Percentiles rank a stretch among this genome's conserved stretches.
These are phyloP conservation scores for Crataegus laevigata DNA, from an alignment of 306 rosid genomes.

Conservation along the genomic window DNA sequence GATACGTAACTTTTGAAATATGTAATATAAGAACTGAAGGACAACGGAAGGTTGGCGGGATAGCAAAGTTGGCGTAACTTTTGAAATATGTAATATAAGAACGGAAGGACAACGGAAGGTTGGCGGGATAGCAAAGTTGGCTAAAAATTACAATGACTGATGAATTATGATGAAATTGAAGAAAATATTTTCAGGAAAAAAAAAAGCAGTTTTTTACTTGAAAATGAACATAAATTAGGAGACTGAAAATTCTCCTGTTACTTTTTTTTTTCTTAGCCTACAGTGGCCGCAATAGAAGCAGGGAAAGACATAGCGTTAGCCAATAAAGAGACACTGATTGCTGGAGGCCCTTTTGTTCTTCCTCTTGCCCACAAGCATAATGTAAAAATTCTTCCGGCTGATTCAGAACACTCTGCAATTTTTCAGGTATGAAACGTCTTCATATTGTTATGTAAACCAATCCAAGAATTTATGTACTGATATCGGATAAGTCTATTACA, in stretches of 20 bases:
- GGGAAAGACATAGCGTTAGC: conserved; percentile 99
- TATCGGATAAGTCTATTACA: neutral
- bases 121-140: neutral
- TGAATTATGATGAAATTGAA: neutral
- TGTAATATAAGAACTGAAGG: neutral
- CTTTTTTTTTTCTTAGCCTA: conserved; percentile 58
- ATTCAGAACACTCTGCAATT: conserved; percentile 98
- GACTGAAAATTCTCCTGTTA: conserved; percentile 26
- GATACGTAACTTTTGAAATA: neutral
- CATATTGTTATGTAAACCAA: neutral
- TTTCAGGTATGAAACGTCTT: conserved; percentile 60
- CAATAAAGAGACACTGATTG: conserved; percentile 94
- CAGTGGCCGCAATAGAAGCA: conserved; percentile 98
- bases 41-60: neutral
- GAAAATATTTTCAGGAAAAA: neutral
- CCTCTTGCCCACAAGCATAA: conserved; percentile 96
- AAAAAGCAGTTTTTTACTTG: neutral
- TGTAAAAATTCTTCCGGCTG: conserved; percentile 95
- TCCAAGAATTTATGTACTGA: conserved; percentile 5
- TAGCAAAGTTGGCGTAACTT: neutral
- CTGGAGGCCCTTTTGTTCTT: conserved; percentile 99
- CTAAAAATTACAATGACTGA: neutral
- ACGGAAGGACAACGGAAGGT: neutral
- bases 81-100: neutral
- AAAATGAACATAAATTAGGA: conserved; percentile 11